Evolutionary conservation across 2,329 filamentous ascomycete genomes (phyloP).

Genomic region (Fusarium sp.): DNA sequence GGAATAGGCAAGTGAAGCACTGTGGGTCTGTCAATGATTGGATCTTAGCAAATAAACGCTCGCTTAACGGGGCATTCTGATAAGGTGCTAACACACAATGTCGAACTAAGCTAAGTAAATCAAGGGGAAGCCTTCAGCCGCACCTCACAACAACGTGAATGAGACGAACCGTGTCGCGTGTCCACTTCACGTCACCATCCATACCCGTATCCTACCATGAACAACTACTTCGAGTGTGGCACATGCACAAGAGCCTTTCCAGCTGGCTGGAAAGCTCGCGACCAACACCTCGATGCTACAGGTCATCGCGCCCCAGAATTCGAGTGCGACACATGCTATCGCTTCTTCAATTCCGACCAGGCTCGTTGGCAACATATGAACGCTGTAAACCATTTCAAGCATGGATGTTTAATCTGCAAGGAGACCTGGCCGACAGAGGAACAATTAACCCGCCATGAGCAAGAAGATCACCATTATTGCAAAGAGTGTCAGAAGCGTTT

Average conservation of each 20-base stretch:
- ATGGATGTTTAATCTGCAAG: fast-evolving
- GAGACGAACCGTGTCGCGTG: background rate
- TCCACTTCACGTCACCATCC: background rate
- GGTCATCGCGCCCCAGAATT: too few relatives aligned
- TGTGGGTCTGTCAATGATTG: too few relatives aligned
- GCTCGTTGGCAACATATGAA: too few relatives aligned
- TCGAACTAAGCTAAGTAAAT: background rate
- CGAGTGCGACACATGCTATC: too few relatives aligned
- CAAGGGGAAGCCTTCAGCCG: background rate
- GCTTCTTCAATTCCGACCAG: too few relatives aligned
- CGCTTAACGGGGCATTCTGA: too few relatives aligned
- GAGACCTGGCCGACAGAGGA: fast-evolving
- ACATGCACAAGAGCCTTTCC: background rate
- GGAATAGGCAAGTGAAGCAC: too few relatives aligned
- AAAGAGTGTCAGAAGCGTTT: too few relatives aligned
- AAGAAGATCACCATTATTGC: too few relatives aligned
- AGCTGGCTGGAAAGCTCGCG: fast-evolving
- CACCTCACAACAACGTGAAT: background rate
- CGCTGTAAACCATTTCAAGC: too few relatives aligned
- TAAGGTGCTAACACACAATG: background rate
- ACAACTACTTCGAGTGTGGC: fast-evolving
- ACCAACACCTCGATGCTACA: background rate
- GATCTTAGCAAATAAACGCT: too few relatives aligned
- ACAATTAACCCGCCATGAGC: too few relatives aligned
- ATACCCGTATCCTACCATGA: fast-evolving